A percentile compares a stretch with the other conserved stretches of the same genome.
These are phyloP conservation scores for Clonostachys rhizophaga DNA, from an alignment of 2,329 filamentous ascomycete genomes.

Conservation along the genomic window DNA sequence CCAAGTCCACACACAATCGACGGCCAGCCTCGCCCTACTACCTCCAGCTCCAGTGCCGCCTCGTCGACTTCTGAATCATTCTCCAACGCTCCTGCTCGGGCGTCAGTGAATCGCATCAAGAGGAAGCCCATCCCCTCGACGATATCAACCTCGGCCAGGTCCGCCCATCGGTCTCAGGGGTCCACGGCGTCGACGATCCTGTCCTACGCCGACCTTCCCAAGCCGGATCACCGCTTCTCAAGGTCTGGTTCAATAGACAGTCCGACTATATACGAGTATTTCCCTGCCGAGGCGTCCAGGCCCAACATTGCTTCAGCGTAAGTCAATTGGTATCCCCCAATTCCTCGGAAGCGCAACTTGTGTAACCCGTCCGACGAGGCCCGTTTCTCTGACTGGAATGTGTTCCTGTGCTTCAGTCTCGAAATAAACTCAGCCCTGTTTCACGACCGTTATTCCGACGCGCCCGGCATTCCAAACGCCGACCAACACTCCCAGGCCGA, in stretches of 20 bases:
- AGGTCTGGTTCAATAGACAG: conserved; percentile 53
- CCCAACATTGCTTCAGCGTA: background rate
- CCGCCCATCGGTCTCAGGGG: conserved; percentile 23
- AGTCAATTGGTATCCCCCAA: background rate
- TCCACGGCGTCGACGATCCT: conserved; percentile 8
- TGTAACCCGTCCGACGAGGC: no score
- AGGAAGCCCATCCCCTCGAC: conserved; percentile 57
- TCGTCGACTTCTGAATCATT: conserved; percentile 3
- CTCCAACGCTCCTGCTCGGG: conserved; percentile 6
- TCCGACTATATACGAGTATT: conserved; percentile 57
- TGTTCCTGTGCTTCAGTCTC: conserved; percentile 11
- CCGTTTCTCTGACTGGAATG: conserved; percentile 16
- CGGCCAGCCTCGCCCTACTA: background rate
- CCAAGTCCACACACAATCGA: background rate
- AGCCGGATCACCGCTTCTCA: conserved; percentile 49
- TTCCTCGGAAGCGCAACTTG: conserved; percentile 2
- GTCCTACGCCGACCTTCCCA: conserved; percentile 33
- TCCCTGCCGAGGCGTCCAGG: no score
- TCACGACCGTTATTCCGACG: conserved; percentile 11
- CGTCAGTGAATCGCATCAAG: conserved; percentile 35
- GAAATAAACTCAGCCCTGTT: conserved; percentile 5
- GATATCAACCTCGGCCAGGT: conserved; percentile 38
- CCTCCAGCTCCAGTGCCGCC: background rate
- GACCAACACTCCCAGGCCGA: conserved; percentile 37
- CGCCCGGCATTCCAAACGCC: conserved; percentile 30